phyloP scores from a whole-genome alignment of 2,329 filamentous ascomycete genomes.

The Aspergillus sojae region DNA sequence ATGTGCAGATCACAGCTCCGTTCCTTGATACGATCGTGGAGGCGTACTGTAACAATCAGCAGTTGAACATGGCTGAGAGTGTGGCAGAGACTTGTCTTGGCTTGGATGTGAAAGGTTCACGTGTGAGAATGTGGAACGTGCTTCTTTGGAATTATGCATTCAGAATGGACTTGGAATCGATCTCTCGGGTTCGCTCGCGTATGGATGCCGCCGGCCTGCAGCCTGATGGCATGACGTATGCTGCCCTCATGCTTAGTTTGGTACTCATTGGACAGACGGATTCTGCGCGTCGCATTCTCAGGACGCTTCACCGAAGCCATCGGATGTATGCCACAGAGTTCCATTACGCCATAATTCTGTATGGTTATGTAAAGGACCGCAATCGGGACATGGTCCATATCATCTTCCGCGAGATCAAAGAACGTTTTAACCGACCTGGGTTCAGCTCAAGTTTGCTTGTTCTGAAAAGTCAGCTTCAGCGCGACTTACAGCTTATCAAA shows the following conservation, averaged over 20 bases:
- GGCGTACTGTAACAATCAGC: conserved; percentile 64
- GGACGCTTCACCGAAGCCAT: conserved; percentile 40
- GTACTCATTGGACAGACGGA: conserved; percentile 56
- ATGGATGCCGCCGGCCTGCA: conserved; percentile 58
- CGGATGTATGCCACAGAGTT: conserved; percentile 44
- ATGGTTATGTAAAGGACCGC: conserved; percentile 54
- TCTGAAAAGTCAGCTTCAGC: conserved; percentile 37
- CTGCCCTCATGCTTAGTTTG: conserved; percentile 62
- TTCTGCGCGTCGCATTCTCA: conserved; percentile 57
- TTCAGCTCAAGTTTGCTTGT: conserved; percentile 39
- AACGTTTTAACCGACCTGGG: conserved; percentile 37
- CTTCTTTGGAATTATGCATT: conserved; percentile 71
- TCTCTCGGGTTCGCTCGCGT: conserved; percentile 55
- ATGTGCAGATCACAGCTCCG: conserved; percentile 55
- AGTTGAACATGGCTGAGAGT: conserved; percentile 58
- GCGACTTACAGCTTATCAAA: conserved; percentile 33
- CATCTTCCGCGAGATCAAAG: conserved; percentile 49
- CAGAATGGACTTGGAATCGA: conserved; percentile 59
- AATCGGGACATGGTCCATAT: conserved; percentile 52
- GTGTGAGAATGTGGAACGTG: conserved; percentile 75
- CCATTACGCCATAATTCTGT: conserved; percentile 51
- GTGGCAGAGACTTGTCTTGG: conserved; percentile 61
- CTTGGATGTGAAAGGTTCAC: conserved; percentile 53
- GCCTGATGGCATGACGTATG: conserved; percentile 61
- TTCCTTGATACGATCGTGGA: conserved; percentile 69